Percentiles rank a stretch among this genome's conserved stretches.
phyloP scores from a whole-genome alignment of 139 green algal species.

The Closterium sp. region DNA sequence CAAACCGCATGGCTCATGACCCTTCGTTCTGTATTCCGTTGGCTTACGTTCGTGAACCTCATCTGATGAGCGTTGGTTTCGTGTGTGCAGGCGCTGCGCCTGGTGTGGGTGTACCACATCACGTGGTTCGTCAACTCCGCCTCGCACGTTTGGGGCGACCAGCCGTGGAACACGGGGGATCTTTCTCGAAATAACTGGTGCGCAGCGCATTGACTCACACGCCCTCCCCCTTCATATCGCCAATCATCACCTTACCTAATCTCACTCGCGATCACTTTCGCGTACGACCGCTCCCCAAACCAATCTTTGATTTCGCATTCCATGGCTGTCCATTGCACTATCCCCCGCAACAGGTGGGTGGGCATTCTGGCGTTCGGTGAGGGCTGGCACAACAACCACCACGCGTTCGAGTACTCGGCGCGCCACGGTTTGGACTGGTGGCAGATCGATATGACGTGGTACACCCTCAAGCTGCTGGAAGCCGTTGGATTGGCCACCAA shows the following conservation, averaged over 20 bases:
- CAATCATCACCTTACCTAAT: neutral
- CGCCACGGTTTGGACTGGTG: slow-evolving; percentile 73
- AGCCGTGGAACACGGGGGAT: slow-evolving; percentile 87
- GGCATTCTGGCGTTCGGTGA: slow-evolving; percentile 88
- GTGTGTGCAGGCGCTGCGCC: slow-evolving; percentile 64
- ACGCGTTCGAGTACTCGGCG: slow-evolving; percentile 72
- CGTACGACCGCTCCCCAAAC: no score
- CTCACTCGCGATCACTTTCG: neutral
- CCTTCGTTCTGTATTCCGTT: neutral
- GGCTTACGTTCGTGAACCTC: no score
- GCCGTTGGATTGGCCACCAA: slow-evolving; percentile 56
- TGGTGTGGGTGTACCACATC: slow-evolving; percentile 96
- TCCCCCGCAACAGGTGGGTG: slow-evolving; percentile 63
- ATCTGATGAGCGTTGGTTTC: neutral
- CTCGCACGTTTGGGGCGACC: slow-evolving; percentile 89
- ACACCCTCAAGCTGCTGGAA: slow-evolving; percentile 54
- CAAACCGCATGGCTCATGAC: neutral
- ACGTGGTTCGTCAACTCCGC: slow-evolving; percentile 99
- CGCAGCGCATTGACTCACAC: neutral
- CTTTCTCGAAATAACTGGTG: slow-evolving; percentile 87
- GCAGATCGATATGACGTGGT: slow-evolving; percentile 66
- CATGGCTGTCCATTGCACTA: no score
- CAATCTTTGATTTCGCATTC: no score
- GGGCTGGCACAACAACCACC: slow-evolving; percentile 98
- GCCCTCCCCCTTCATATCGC: neutral